Conservation (phyloP, 2,329 filamentous ascomycete genomes). For the Alternaria incomplexa region DNA sequence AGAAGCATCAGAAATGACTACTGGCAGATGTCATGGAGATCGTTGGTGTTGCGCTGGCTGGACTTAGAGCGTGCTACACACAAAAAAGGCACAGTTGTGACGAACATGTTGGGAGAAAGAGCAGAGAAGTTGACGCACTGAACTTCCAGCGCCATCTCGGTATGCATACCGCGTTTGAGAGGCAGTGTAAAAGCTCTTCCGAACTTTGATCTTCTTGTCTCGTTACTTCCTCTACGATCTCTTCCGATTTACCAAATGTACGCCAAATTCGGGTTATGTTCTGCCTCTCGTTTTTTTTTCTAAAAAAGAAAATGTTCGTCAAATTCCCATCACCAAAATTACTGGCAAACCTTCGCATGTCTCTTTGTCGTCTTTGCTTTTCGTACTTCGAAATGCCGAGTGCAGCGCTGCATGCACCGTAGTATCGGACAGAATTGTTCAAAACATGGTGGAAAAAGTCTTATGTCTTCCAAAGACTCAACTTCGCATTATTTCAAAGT, state of each 20-base stretch:
- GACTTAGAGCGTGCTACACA: not conserved
- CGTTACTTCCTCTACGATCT: not conserved
- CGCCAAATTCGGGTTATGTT: not conserved
- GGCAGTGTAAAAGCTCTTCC: not conserved
- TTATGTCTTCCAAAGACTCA: too few relatives aligned
- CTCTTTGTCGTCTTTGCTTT: not conserved
- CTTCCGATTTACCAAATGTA: not conserved
- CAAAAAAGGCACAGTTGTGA: not conserved
- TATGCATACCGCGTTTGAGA: rapidly evolving
- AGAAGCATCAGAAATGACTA: too few relatives aligned
- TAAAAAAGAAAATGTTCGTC: not conserved
- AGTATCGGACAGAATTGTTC: too few relatives aligned
- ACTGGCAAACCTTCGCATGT: not conserved
- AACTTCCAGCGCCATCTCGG: not conserved
- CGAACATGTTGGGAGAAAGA: not conserved
- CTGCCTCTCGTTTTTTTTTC: not conserved
- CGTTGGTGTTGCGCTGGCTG: not conserved
- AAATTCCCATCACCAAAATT: too few relatives aligned
- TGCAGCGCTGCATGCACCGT: too few relatives aligned
- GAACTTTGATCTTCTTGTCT: not conserved
- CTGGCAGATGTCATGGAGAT: too few relatives aligned
- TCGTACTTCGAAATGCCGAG: too few relatives aligned
- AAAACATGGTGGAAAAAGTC: too few relatives aligned
- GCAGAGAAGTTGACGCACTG: not conserved
- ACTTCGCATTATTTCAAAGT: too few relatives aligned